Evolutionary conservation across 805 yeast species (phyloP).

Genomic region (Wickerhamomyces rabaulensis): DNA sequence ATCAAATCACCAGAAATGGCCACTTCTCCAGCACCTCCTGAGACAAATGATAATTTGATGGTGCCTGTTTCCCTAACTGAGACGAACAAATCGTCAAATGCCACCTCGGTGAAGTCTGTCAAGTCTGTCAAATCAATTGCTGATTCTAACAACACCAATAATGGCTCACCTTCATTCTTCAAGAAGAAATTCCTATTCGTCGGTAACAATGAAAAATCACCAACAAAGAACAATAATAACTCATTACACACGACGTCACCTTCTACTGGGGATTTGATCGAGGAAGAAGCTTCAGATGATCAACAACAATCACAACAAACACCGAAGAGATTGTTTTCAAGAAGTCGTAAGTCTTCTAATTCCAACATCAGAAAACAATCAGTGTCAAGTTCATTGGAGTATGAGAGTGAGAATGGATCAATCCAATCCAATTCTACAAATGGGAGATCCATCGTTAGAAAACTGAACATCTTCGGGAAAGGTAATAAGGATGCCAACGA

Average conservation of each 20-base stretch:
- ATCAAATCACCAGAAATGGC: neutral
- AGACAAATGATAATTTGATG: constrained; percentile 4
- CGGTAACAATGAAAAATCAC: constrained; percentile 24
- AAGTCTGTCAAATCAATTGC: constrained; percentile 9
- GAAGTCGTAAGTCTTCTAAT: constrained; percentile 14
- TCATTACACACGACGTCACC: constrained; percentile 7
- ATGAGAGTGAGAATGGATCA: constrained; percentile 6
- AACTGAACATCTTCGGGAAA: constrained; percentile 21
- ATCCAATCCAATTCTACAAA: constrained; percentile 13
- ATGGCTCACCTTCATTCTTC: constrained; percentile 34
- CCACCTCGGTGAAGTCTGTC: constrained; percentile 12
- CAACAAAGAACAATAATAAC: constrained; percentile 13
- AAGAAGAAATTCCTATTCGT: constrained; percentile 30
- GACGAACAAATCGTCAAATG: constrained; percentile 18
- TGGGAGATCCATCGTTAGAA: constrained; percentile 17
- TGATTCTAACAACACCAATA: constrained; percentile 13
- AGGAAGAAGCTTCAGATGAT: constrained; percentile 16
- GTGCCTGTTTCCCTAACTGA: constrained; percentile 12
- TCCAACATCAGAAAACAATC: constrained; percentile 17
- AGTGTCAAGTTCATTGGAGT: constrained; percentile 11
- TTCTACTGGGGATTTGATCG: constrained; percentile 13
- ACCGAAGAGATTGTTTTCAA: constrained; percentile 17
- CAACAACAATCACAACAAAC: constrained; percentile 2
- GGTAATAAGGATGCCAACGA: constrained; percentile 6
- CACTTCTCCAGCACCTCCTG: neutral